A percentile compares a stretch with the other conserved stretches of the same genome.
These are phyloP conservation scores for Aspergillus panamensis DNA, from an alignment of 495 filamentous ascomycete genomes.

Conservation along the genomic window DNA sequence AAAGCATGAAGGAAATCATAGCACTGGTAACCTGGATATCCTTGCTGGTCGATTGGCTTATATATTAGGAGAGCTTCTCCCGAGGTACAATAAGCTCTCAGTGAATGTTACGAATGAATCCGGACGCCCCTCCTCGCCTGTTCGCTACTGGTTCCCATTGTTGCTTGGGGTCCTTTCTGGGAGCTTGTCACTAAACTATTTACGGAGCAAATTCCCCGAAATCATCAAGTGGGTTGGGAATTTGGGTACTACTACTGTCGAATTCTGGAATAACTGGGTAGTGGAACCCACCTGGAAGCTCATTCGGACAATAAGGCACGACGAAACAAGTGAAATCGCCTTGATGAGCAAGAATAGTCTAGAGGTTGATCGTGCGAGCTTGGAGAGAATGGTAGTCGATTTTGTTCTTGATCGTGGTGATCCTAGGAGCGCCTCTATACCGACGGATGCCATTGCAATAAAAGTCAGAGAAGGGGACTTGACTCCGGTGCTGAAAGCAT, in stretches of 20 bases:
- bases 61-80: conserved; percentile 58
- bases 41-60: conserved; percentile 64
- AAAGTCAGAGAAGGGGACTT: conserved; percentile 89
- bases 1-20: conserved; percentile 21
- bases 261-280: conserved; percentile 97
- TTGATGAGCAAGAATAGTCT: conserved; percentile 92
- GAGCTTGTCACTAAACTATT: conserved; percentile 72
- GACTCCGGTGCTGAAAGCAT: conserved; percentile 84
- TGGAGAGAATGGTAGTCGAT: conserved; percentile 97
- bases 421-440: conserved; percentile 25
- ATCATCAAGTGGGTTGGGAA: conserved; percentile 73
- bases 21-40: conserved; percentile 45
- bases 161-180: conserved; percentile 63
- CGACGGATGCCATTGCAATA: conserved; percentile 61
- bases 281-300: conserved; percentile 77
- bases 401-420: conserved; percentile 78
- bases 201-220: conserved; percentile 65
- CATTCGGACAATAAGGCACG: conserved; percentile 87
- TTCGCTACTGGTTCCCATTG: conserved; percentile 85
- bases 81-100: conserved; percentile 54
- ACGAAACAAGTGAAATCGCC: conserved; percentile 84
- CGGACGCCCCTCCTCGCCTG: conserved; percentile 70
- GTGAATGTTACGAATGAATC: conserved; percentile 49
- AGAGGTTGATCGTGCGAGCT: conserved; percentile 79
- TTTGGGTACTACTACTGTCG: conserved; percentile 69